phyloP scores from a whole-genome alignment of 1,139 yeast species.

The Ogataea hybrid region DNA sequence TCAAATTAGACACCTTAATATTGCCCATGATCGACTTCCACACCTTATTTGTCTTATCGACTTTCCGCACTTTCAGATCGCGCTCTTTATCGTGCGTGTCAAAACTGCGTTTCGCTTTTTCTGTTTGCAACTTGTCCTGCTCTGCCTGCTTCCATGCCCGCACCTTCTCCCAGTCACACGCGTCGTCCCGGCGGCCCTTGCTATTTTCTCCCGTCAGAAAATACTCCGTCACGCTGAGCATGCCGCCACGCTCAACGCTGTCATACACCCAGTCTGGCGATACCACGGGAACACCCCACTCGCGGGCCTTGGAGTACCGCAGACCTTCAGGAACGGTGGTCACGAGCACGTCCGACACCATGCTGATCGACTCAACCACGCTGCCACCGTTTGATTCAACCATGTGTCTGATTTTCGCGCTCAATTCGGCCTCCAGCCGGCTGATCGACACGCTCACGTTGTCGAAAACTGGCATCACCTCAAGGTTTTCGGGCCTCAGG shows the following conservation, averaged over 20 bases:
- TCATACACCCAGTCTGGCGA: slow-evolving; percentile 76
- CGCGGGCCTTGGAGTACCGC: slow-evolving; percentile 57
- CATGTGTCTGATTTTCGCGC: slow-evolving; percentile 34
- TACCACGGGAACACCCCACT: slow-evolving; percentile 67
- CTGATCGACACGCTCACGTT: slow-evolving; percentile 27
- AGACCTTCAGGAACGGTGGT: slow-evolving; percentile 54
- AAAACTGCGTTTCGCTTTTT: slow-evolving; percentile 7
- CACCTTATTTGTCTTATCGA: slow-evolving; percentile 32
- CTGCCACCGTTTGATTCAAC: slow-evolving; percentile 57
- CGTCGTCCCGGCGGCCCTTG: slow-evolving; percentile 42
- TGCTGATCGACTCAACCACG: slow-evolving; percentile 53
- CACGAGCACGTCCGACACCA: slow-evolving; percentile 49
- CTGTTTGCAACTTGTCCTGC: slow-evolving; percentile 10
- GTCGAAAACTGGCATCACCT: slow-evolving; percentile 20
- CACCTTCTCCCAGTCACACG: slow-evolving; percentile 48
- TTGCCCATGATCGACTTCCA: slow-evolving; percentile 54
- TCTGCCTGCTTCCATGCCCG: slow-evolving; percentile 24
- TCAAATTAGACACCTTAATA: slow-evolving; percentile 24
- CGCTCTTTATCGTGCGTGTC: slow-evolving; percentile 22
- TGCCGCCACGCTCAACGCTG: slow-evolving; percentile 58
- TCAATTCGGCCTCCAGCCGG: slow-evolving; percentile 20
- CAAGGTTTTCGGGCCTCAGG: slow-evolving; percentile 16
- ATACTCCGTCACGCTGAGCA: slow-evolving; percentile 50
- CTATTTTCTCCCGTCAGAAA: slow-evolving; percentile 32
- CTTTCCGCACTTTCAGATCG: slow-evolving; percentile 29